Evolutionary conservation across 2,329 filamentous ascomycete species (phyloP).

Genomic region (Rhynchosporium agropyri): DNA sequence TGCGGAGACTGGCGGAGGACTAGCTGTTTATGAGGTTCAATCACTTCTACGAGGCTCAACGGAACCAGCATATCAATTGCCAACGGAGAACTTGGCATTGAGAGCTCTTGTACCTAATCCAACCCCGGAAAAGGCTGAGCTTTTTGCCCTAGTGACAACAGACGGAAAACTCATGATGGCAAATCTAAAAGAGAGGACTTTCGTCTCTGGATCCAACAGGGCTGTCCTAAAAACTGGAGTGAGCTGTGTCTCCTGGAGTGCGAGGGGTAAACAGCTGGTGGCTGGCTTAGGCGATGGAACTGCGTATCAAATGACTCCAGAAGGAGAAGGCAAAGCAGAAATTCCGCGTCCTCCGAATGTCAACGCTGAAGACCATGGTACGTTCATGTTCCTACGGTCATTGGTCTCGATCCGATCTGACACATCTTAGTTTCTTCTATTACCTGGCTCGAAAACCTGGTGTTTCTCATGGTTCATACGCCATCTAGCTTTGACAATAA

Average conservation of each 20-base stretch:
- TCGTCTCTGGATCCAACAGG: constrained; percentile 62
- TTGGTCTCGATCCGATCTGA: constrained; percentile 36
- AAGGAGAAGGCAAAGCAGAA: constrained; percentile 74
- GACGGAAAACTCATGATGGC: constrained; percentile 83
- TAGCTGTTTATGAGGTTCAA: constrained; percentile 81
- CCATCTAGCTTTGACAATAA: constrained; percentile 59
- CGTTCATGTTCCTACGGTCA: constrained; percentile 39
- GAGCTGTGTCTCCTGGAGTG: constrained; percentile 88
- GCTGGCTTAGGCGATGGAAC: constrained; percentile 82
- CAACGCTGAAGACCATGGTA: constrained; percentile 66
- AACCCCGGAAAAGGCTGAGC: constrained; percentile 67
- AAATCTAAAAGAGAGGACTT: constrained; percentile 69
- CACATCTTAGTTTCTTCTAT: constrained; percentile 69
- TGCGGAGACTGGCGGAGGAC: constrained; percentile 76
- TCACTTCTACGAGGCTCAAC: constrained; percentile 66
- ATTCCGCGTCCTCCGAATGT: constrained; percentile 77
- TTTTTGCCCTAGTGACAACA: constrained; percentile 79
- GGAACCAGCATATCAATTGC: constrained; percentile 72
- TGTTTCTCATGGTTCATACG: constrained; percentile 81
- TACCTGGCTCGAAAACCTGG: constrained; percentile 83
- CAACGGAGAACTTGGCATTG: constrained; percentile 74
- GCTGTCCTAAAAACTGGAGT: constrained; percentile 72
- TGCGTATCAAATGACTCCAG: constrained; percentile 79
- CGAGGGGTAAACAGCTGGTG: constrained; percentile 87
- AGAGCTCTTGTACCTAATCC: constrained; percentile 82